Evolutionary conservation across 2,329 filamentous ascomycete species (phyloP), one percentile per base, ranked within the genome.

Genomic region (Chalaropsis ovoidea): DNA sequence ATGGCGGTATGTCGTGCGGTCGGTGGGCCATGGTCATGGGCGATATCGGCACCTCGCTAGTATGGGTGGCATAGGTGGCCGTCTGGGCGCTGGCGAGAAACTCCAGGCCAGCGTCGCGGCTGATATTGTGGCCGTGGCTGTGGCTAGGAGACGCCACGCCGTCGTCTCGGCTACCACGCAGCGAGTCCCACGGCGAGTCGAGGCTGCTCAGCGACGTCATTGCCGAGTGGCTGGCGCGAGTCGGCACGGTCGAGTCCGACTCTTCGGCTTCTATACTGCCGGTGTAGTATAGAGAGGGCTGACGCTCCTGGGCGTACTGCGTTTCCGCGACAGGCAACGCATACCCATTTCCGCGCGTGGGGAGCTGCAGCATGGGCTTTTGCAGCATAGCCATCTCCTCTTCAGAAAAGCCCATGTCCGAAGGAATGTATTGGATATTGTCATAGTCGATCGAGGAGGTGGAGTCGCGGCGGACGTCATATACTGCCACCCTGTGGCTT

Each of bases 151-250:
- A 31, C 17, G 15, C 17, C n/a, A n/a, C 17, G 7, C 31, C 54
- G 27, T 58, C 11, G 31, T 39, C 27, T 39, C 54, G 22, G n/a
- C 54, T 58, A n/a, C 54, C 54, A 58, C 24, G 27, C 17, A 19
- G 10, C 77, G 3, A 76, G 11, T 19, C 17, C 35, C 31, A 35
- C 13, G 17, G n/a, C 7, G 45, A 52, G 39, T 62, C 43, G 13
- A 67, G 62, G 17, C 67, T 69, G 49, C 56, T 66, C 47, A 70
- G 67, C 2, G 69, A 69, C 22, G 65, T 64, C 19, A 65, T 68
- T 1, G 54, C 60, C 6, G 67, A 65, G 35, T 67, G 65, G 4
- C 35, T 62, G 8, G 61, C 24, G 19, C 22, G 61, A 3, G 43
- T 62, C 2, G 24, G 61, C 22, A 31, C 7, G 11, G 61, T 49